These are phyloP conservation scores for Amaranthus tricolor DNA, from an alignment of 179 eudicot genomes.

Conservation along the genomic window DNA sequence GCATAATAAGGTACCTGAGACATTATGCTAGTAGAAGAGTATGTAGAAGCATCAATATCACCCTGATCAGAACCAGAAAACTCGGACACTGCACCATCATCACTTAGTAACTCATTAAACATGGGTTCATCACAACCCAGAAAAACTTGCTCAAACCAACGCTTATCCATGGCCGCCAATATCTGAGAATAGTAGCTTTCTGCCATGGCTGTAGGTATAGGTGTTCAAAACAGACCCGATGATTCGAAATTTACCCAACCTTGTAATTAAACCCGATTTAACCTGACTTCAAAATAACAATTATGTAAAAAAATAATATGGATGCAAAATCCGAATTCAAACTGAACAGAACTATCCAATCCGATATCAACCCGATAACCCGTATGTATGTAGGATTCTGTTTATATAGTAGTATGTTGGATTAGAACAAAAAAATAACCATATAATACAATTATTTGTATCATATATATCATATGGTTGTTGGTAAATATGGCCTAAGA, in stretches of 20 bases:
- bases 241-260: no score
- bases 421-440: neutral
- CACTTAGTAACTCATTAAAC: slow-evolving; percentile 4
- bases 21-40: slow-evolving; percentile 2
- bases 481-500: slow-evolving; percentile 3
- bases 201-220: slow-evolving; percentile 27
- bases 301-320: no score
- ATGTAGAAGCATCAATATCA: neutral
- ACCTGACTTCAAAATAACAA: no score
- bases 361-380: no score
- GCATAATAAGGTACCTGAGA: slow-evolving; percentile 16
- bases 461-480: slow-evolving; percentile 5
- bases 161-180: slow-evolving; percentile 47
- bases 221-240: no score
- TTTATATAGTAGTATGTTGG: neutral
- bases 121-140: slow-evolving; percentile 30
- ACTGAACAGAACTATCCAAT: no score
- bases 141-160: slow-evolving; percentile 56
- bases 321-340: no score
- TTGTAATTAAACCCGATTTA: no score
- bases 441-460: neutral
- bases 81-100: neutral
- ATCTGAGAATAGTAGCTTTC: slow-evolving; percentile 26
- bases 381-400: no score
- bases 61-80: slow-evolving; percentile 14